Evolutionary conservation across 768 basidiomycete genomes (phyloP).

Genomic region (Macrolepiota dolichaula): DNA sequence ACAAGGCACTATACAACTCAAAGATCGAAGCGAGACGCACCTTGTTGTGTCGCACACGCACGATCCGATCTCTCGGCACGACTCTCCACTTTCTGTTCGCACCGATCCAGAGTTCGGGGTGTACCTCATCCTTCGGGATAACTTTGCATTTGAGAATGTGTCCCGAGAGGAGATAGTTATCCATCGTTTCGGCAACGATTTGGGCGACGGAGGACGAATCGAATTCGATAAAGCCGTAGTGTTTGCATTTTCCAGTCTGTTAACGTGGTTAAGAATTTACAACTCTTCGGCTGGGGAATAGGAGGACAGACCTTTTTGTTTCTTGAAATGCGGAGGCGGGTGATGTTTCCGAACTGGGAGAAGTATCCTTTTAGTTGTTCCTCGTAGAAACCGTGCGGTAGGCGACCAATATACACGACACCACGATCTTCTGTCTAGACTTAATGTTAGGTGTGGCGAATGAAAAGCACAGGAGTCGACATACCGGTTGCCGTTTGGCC

Average conservation of each 20-base stretch:
- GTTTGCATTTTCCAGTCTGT: slow-evolving; percentile 93
- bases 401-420: slow-evolving; percentile 83
- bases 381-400: slow-evolving; percentile 98
- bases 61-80: slow-evolving; percentile 71
- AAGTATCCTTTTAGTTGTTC: slow-evolving; percentile 92
- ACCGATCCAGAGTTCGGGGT: slow-evolving; percentile 95
- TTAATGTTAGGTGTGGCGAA: background rate
- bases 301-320: slow-evolving; percentile 73
- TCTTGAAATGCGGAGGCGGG: slow-evolving; percentile 84
- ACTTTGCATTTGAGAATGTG: slow-evolving; percentile 91
- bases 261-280: background rate
- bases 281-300: background rate
- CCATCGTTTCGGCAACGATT: slow-evolving; percentile 98
- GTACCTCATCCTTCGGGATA: slow-evolving; percentile 85
- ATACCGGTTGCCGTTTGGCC: slow-evolving; percentile 64
- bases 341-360: slow-evolving; percentile 89
- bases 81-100: slow-evolving; percentile 88
- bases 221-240: slow-evolving; percentile 97
- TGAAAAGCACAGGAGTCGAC: slow-evolving; percentile 21
- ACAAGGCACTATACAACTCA: background rate
- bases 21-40: slow-evolving; percentile 32
- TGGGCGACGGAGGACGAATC: slow-evolving; percentile 83
- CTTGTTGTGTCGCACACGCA: slow-evolving; percentile 78
- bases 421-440: slow-evolving; percentile 61
- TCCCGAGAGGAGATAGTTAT: slow-evolving; percentile 95